phyloP scores from a whole-genome alignment of 2,329 filamentous ascomycete species.

The Arthrobotrys entomopaga region DNA sequence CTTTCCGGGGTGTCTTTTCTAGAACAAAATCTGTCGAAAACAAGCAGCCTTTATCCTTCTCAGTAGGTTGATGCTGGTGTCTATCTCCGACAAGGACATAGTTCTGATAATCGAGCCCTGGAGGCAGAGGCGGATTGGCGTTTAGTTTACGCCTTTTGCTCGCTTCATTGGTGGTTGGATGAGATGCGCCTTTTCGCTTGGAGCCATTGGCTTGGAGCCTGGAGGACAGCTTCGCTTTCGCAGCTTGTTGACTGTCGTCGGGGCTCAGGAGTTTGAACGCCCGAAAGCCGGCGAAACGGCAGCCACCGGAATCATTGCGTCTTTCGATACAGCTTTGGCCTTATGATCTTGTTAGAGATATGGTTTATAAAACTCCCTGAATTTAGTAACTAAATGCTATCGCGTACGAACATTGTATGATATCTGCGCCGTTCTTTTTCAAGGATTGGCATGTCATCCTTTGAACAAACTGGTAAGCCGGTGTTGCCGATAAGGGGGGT shows the following conservation, averaged over 20 bases:
- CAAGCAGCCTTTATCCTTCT: constrained; percentile 31
- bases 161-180: not conserved
- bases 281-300: constrained; percentile 55
- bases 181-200: not conserved
- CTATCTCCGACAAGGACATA: constrained; percentile 45
- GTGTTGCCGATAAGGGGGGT: constrained; percentile 9
- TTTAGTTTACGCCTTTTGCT: constrained; percentile 38
- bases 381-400: too few relatives aligned
- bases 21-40: constrained; percentile 15
- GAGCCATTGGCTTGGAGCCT: not conserved
- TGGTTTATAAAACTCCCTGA: not conserved
- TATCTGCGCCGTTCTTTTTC: constrained; percentile 38
- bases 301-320: constrained; percentile 54
- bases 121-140: constrained; percentile 20
- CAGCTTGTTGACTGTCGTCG: not conserved
- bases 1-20: not conserved
- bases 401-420: constrained; percentile 22
- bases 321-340: constrained; percentile 57
- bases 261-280: constrained; percentile 49
- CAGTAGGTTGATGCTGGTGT: not conserved
- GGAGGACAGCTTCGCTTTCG: not conserved
- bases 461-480: constrained; percentile 36
- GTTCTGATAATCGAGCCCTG: constrained; percentile 39
- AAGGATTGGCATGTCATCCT: constrained; percentile 49
- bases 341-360: constrained; percentile 10